Percentiles rank a stretch among this genome's conserved stretches.
These are phyloP conservation scores for Asterochloris erici DNA, from an alignment of 139 green algal genomes.

Conservation along the genomic window DNA sequence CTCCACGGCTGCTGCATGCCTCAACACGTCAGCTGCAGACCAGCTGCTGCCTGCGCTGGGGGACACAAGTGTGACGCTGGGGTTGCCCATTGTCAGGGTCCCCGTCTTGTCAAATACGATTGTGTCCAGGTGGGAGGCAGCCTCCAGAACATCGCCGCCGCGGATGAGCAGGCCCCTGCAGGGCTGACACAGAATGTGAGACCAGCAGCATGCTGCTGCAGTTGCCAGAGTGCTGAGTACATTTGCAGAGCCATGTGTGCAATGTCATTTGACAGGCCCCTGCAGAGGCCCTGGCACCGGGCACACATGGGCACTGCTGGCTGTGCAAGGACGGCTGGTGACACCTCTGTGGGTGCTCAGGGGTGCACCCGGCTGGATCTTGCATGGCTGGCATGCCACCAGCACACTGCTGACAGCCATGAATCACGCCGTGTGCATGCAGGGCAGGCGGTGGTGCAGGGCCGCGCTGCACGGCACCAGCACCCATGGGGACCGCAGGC, in stretches of 20 bases:
- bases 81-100: conserved; percentile 82
- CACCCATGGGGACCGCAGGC: not conserved
- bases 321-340: too few species aligned
- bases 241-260: too few species aligned
- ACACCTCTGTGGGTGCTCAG: too few species aligned
- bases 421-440: not conserved
- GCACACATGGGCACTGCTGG: too few species aligned
- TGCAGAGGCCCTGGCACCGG: too few species aligned
- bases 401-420: not conserved
- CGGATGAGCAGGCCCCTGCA: conserved; percentile 77
- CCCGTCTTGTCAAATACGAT: conserved; percentile 97
- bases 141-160: conserved; percentile 79
- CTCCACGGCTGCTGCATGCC: conserved; percentile 73
- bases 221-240: too few species aligned
- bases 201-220: too few species aligned
- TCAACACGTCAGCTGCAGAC: conserved; percentile 42
- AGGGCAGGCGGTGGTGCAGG: not conserved
- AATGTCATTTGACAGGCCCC: too few species aligned
- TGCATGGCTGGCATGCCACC: not conserved
- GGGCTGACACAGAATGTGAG: not conserved
- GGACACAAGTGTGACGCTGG: conserved; percentile 46
- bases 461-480: too few species aligned
- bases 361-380: not conserved
- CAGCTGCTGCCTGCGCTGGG: conserved; percentile 1
- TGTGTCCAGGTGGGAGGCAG: conserved; percentile 65